Conservation (phyloP, 73 alveolate species). For the Paramecium octaurelia region DNA sequence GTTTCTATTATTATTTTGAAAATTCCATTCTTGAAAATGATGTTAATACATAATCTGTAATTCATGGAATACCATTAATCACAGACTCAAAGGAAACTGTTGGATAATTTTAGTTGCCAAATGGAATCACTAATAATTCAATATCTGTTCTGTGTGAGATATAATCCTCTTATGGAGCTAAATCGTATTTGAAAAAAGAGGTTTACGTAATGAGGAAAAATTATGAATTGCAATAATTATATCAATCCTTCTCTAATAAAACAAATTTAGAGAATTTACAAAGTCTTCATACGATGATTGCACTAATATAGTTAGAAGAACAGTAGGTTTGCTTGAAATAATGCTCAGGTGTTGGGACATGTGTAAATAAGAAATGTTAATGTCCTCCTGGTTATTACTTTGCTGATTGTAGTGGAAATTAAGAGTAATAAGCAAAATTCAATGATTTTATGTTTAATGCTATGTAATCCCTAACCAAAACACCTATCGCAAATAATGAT, state of each 20-base stretch:
- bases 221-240: neutral
- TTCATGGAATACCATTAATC: neutral
- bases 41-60: neutral
- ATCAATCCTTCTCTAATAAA: neutral
- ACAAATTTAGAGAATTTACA: neutral
- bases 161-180: neutral
- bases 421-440: neutral
- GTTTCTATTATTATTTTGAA: neutral
- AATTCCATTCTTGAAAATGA: neutral
- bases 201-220: neutral
- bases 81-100: neutral
- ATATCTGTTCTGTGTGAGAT: neutral
- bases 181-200: neutral
- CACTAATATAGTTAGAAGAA: neutral
- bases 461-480: neutral
- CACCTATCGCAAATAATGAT: neutral
- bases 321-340: neutral
- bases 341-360: neutral
- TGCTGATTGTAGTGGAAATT: conserved; percentile 12
- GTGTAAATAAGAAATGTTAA: neutral
- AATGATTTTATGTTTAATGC: neutral
- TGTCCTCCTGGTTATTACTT: conserved; percentile 3
- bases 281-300: neutral
- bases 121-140: neutral
- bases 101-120: neutral